A percentile compares a stretch with the other conserved stretches of the same genome.
phyloP scores from a whole-genome alignment of 768 basidiomycete species.

The Chalciporus pseudorubinellus region DNA sequence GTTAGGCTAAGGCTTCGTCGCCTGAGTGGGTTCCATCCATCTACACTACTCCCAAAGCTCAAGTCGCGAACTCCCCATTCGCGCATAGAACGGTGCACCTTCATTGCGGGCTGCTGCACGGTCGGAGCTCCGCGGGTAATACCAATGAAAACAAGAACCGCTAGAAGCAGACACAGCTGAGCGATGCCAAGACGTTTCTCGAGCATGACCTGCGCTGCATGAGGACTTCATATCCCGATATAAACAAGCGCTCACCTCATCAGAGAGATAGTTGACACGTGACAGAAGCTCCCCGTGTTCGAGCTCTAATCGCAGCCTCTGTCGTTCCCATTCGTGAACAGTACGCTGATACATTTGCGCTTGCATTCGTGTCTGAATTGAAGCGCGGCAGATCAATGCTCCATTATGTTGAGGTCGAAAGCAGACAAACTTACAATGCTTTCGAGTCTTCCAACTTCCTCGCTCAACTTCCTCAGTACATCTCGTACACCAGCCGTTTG shows the following conservation, averaged over 20 bases:
- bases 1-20: constrained; percentile 34
- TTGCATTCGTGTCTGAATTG: constrained; percentile 63
- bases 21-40: constrained; percentile 20
- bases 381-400: neutral
- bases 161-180: constrained; percentile 79
- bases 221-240: neutral
- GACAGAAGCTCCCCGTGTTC: constrained; percentile 70
- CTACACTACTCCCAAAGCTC: constrained; percentile 55
- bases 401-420: neutral
- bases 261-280: constrained; percentile 69
- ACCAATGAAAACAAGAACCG: constrained; percentile 82
- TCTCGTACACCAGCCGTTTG: constrained; percentile 77
- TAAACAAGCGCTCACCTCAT: constrained; percentile 57
- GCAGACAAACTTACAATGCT: constrained; percentile 56
- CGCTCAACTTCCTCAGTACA: constrained; percentile 68
- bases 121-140: constrained; percentile 64
- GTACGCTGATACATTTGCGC: constrained; percentile 62
- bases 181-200: constrained; percentile 90
- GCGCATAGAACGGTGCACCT: constrained; percentile 32
- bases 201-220: constrained; percentile 58
- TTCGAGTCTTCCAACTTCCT: constrained; percentile 76
- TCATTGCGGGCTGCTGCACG: constrained; percentile 32
- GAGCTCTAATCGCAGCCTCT: constrained; percentile 60
- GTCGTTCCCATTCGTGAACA: constrained; percentile 65
- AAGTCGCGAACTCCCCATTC: constrained; percentile 59